These are phyloP conservation scores for Arthroderma sp. DNA, from an alignment of 2,329 filamentous ascomycete species.

Conservation along the genomic window DNA sequence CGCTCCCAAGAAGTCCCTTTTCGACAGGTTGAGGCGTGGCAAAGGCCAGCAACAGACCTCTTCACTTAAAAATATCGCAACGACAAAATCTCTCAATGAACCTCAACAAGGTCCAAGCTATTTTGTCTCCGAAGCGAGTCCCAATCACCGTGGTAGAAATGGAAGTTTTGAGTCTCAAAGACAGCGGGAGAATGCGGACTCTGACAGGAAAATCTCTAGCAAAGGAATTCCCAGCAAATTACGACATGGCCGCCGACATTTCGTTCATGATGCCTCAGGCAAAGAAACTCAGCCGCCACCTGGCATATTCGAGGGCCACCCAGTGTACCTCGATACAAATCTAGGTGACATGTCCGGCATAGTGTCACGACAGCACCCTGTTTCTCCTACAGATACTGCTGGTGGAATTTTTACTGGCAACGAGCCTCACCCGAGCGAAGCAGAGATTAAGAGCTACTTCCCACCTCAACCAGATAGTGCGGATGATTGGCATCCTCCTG, in stretches of 20 bases:
- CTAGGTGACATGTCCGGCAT: constrained; percentile 87
- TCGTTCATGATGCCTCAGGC: constrained; percentile 20
- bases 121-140: constrained; percentile 21
- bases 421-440: constrained; percentile 15
- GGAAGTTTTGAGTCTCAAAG: constrained; percentile 23
- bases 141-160: constrained; percentile 20
- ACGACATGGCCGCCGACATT: constrained; percentile 19
- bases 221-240: constrained; percentile 24
- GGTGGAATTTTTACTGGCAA: constrained; percentile 22
- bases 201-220: constrained; percentile 20
- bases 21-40: constrained; percentile 40
- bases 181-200: constrained; percentile 19
- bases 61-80: constrained; percentile 19
- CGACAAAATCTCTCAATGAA: constrained; percentile 19
- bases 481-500: constrained; percentile 79
- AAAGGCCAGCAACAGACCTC: constrained; percentile 32
- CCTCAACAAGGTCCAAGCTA: constrained; percentile 15
- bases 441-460: constrained; percentile 7
- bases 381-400: constrained; percentile 53
- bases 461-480: constrained; percentile 16
- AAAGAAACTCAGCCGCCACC: constrained; percentile 4
- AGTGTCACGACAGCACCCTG: constrained; percentile 52
- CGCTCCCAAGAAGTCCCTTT: constrained; percentile 34
- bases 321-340: constrained; percentile 75
- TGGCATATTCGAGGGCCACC: constrained; percentile 20